phyloP scores from a whole-genome alignment of 371 early-diverging fungal species.

The Mortierella sp. region DNA sequence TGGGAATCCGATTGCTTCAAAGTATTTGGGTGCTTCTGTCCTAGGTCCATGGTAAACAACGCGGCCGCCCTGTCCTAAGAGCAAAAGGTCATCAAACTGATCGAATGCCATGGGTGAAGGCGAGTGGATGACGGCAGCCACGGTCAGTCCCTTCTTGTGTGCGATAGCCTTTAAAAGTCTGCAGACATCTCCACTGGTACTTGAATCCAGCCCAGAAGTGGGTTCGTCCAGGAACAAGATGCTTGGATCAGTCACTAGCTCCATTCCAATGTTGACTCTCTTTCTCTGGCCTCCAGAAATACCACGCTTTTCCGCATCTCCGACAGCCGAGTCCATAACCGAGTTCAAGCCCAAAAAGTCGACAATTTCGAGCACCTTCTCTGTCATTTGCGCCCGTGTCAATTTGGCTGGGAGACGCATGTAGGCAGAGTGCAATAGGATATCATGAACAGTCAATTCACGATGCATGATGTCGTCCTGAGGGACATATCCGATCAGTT shows the following conservation, averaged over 20 bases:
- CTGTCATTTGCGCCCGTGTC: conserved; percentile 57
- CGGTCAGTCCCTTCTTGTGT: conserved; percentile 66
- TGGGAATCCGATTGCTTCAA: conserved; percentile 65
- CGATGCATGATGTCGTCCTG: conserved; percentile 77
- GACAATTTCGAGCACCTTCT: conserved; percentile 69
- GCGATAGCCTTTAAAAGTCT: conserved; percentile 66
- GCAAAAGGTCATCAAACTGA: conserved; percentile 75
- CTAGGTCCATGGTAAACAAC: conserved; percentile 73
- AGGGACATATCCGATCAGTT: conserved; percentile 73
- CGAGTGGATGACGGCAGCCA: conserved; percentile 81
- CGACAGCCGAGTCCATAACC: conserved; percentile 76
- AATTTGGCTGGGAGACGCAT: conserved; percentile 72
- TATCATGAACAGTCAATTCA: conserved; percentile 69
- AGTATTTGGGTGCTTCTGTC: conserved; percentile 58
- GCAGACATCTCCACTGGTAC: conserved; percentile 75
- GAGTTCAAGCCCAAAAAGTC: conserved; percentile 69
- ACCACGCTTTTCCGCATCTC: conserved; percentile 78
- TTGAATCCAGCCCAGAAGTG: conserved; percentile 83
- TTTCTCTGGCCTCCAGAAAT: conserved; percentile 90
- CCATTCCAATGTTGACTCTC: conserved; percentile 88
- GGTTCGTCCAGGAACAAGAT: conserved; percentile 96
- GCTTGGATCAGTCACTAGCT: conserved; percentile 88
- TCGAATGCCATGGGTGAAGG: conserved; percentile 73
- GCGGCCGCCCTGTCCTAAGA: conserved; percentile 73
- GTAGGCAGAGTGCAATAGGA: conserved; percentile 71